Evolutionary conservation across 2,329 filamentous ascomycete genomes (phyloP).

Genomic region (Cercospora sp.): DNA sequence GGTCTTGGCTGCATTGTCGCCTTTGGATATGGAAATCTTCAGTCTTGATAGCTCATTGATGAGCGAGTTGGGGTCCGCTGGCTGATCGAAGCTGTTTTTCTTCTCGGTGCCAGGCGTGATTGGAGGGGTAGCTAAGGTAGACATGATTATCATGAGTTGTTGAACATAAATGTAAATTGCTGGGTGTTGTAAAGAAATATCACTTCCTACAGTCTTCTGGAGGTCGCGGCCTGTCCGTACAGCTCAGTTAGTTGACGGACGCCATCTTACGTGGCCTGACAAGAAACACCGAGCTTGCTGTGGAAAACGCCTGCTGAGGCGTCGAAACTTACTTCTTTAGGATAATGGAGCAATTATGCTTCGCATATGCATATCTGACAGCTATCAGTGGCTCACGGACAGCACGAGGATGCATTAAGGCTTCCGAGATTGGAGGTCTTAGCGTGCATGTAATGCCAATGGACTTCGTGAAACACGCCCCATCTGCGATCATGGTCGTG

Average conservation of each 20-base stretch:
- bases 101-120: background rate
- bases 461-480: background rate
- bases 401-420: background rate
- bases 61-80: background rate
- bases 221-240: background rate
- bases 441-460: background rate
- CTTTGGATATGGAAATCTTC: conserved; percentile 1
- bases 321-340: background rate
- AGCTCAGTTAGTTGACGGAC: background rate
- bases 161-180: background rate
- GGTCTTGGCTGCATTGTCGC: background rate
- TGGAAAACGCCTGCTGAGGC: background rate
- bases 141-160: background rate
- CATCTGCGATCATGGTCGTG: background rate
- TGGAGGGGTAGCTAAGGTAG: background rate
- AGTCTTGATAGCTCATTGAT: background rate
- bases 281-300: background rate
- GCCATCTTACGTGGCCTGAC: background rate
- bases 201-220: no score
- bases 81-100: background rate
- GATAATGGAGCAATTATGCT: background rate
- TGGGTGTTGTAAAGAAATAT: background rate
- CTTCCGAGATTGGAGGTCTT: background rate
- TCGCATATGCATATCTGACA: background rate
- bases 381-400: background rate